Evolutionary conservation across 495 filamentous ascomycete genomes (phyloP), one percentile per base, ranked within the genome.

Genomic region (Trichodelitschia bisporula): DNA sequence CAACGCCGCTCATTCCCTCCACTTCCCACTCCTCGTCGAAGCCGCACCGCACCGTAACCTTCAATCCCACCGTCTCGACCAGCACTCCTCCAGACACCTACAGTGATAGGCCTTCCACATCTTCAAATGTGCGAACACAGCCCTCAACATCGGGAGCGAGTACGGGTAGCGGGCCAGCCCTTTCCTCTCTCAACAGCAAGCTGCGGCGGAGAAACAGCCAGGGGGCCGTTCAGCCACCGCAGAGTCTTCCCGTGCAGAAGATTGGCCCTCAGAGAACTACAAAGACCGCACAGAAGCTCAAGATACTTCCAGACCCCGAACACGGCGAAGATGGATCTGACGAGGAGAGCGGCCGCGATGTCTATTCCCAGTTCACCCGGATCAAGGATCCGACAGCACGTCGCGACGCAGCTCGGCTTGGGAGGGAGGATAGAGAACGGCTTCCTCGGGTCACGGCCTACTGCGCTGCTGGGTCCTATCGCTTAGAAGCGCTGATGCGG

Each of bases 331-430:
- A 6, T 26, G 62, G 53, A 1, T 54, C 56, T 2, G 80, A 89
- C 36, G 82, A 86, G 41, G 86, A 97, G 45, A 77, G 76, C 40
- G 82, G 84, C 13, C 61, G 86, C 32, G 86, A 97, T 49, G 86
- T 97, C 10, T 97, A 97, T 51, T 79, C 79, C 10, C 86, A 97
- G 49, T 73, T 69, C 61, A 90, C 62, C 54, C 69, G 89, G 19
- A 95, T 97, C 51, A 95, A 93, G 50, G 86, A 97, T 47, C 82
- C 82, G 2, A 89, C 77, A 1, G 84, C 86, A 9, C 58, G 86
- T 31, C 66, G 86, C 37, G 89, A 93, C 61, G 86, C 86, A 15
- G 89, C 89, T 19, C 56, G 82, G 32, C 51, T 97, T 15, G 89
- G 89, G 19, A 95, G 93, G 42, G 83, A 82, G 20, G 86, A 97